Percentiles rank a stretch among this genome's conserved stretches.
These are phyloP conservation scores for Termitomyces sp. DNA, from an alignment of 768 basidiomycete species.

Conservation along the genomic window DNA sequence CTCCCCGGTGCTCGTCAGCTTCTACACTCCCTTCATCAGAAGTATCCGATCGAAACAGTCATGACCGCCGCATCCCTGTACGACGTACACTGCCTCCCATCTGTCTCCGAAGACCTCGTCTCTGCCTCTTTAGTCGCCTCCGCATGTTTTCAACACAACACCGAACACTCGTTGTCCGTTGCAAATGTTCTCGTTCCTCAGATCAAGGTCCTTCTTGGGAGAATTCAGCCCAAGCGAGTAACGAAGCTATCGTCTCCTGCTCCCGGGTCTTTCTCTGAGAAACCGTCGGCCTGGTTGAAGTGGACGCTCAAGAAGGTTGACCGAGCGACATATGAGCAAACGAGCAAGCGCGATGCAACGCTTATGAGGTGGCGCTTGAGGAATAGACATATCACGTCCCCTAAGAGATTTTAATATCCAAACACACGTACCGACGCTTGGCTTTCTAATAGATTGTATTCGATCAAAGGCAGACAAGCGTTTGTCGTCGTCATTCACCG, in stretches of 20 bases:
- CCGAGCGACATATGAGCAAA: conserved; percentile 15
- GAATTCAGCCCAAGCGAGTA: background rate
- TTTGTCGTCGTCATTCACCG: background rate
- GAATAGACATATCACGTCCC: background rate
- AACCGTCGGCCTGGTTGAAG: conserved; percentile 21
- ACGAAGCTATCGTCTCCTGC: background rate
- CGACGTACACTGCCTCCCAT: conserved; percentile 47
- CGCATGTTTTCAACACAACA: conserved; percentile 46
- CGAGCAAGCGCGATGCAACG: conserved; percentile 1
- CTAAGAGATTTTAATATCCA: background rate
- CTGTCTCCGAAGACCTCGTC: conserved; percentile 49
- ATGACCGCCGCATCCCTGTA: conserved; percentile 51
- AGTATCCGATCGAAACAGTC: conserved; percentile 40
- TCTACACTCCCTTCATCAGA: conserved; percentile 35
- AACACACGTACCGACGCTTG: background rate
- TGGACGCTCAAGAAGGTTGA: conserved; percentile 25
- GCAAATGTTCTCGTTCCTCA: conserved; percentile 35
- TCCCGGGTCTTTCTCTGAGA: conserved; percentile 5
- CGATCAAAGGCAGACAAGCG: background rate
- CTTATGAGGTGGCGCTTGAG: background rate
- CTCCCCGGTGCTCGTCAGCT: conserved; percentile 49
- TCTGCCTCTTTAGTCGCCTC: conserved; percentile 52
- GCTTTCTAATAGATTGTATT: background rate
- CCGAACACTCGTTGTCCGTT: conserved; percentile 32
- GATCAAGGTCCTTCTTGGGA: background rate